A percentile compares a stretch with the other conserved stretches of the same genome.
These are phyloP conservation scores for Coniochaeta sp. DNA, from an alignment of 2,329 filamentous ascomycete genomes.

Conservation along the genomic window DNA sequence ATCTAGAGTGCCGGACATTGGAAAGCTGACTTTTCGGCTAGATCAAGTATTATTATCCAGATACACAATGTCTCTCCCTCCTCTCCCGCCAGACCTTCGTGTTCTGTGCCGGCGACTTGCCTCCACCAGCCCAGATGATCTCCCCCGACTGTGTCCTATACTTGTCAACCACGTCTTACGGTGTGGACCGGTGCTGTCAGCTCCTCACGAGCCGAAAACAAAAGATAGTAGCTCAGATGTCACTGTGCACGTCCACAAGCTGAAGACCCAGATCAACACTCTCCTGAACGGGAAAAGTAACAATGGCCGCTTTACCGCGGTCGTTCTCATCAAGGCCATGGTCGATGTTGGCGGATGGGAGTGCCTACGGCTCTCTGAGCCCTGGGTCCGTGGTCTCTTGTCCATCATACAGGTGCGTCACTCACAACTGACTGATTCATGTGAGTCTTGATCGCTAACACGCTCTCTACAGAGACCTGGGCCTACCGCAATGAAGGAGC, in stretches of 20 bases:
- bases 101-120: conserved; percentile 63
- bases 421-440: background rate
- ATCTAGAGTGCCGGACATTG: background rate
- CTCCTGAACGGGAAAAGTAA: conserved; percentile 69
- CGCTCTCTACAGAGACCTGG: conserved; percentile 64
- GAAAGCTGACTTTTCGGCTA: no score
- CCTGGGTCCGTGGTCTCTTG: conserved; percentile 73
- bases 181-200: conserved; percentile 55
- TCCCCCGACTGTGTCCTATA: conserved; percentile 65
- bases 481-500: conserved; percentile 63
- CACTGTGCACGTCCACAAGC: conserved; percentile 67
- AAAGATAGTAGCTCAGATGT: conserved; percentile 57
- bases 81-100: conserved; percentile 49
- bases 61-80: conserved; percentile 33
- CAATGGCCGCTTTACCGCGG: conserved; percentile 70
- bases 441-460: conserved; percentile 11
- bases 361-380: conserved; percentile 61
- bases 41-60: no score
- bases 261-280: conserved; percentile 70
- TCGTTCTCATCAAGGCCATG: conserved; percentile 70
- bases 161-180: conserved; percentile 54
- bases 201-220: conserved; percentile 49
- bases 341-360: conserved; percentile 83
- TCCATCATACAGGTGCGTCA: conserved; percentile 58
- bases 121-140: conserved; percentile 61